Evolutionary conservation across 345 rosid genomes (phyloP), one percentile per base, ranked within the genome.

Genomic region (Erodium maritimum): DNA sequence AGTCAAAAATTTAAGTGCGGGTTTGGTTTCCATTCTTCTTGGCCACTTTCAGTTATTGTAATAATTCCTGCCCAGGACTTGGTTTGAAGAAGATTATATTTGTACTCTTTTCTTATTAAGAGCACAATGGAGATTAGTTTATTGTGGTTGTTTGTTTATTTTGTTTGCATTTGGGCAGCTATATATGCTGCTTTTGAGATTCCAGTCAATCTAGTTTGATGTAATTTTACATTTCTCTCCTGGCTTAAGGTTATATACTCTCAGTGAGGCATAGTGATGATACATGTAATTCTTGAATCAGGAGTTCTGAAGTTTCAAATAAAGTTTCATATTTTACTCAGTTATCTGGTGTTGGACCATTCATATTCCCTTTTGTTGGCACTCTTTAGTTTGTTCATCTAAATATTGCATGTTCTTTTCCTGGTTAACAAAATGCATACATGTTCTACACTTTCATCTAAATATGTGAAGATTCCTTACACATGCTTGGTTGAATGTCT

Each of bases 1-100:
- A 80, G 72, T 70, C 71, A 20, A 84, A 80, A 78, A 74, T 68
- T 21, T 84, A 58, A 62, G 14, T 33, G 18, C 21, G 65, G 19
- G 34, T 23, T 52, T n/a, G 23, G 34, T 22, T 50, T 46, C 33
- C 63, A 57, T 60, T 70, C 60, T 50, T 21, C 65, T 20, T 55
- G 48, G 48, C 10, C 25, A 55, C 53, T 62, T 23, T 58, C 61
- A 62, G 59, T 62, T 62, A 69, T 59, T 55, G 56, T 50, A 62
- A 75, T 67, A 75, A 62, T 63, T 66, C 71, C 62, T 71, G 66
- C 62, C 52, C 59, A 48, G 54, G 62, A 17, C 45, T 67, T 45
- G 5, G 48, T 42, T 48, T 55, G 19, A 54, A 60, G 64, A 46
- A 53, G 7, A 19, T 19, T 17, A 2, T 21, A 71, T 58, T 24